These are phyloP conservation scores for Candida qinlingensis DNA, from an alignment of 805 yeast genomes.

Conservation along the genomic window DNA sequence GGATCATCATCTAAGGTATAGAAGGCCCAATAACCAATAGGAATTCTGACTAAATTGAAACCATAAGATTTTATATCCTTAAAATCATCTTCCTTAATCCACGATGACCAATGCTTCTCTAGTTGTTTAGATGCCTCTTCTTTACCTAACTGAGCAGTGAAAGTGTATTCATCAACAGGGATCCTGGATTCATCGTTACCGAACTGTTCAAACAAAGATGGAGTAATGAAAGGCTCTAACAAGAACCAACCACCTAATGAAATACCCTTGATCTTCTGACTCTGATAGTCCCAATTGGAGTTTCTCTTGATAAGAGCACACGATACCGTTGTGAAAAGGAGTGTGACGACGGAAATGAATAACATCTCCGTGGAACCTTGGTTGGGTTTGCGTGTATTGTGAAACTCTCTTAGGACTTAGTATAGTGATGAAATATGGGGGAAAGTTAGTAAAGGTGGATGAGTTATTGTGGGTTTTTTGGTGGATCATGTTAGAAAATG, in stretches of 20 bases:
- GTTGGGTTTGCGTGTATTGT: too few species aligned
- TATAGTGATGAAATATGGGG: too few species aligned
- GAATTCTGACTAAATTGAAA: slow-evolving; percentile 67
- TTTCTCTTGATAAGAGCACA: not conserved
- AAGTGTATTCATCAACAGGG: slow-evolving; percentile 60
- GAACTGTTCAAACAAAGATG: slow-evolving; percentile 45
- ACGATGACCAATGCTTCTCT: slow-evolving; percentile 49
- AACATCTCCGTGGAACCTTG: not conserved
- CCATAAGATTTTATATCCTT: slow-evolving; percentile 45
- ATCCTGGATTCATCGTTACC: slow-evolving; percentile 31
- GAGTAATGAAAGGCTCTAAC: slow-evolving; percentile 66
- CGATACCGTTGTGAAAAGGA: not conserved
- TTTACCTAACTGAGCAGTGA: slow-evolving; percentile 43
- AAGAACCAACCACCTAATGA: slow-evolving; percentile 71
- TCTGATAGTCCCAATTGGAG: slow-evolving; percentile 19
- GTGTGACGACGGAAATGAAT: not conserved
- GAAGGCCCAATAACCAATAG: slow-evolving; percentile 79
- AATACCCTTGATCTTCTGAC: slow-evolving; percentile 34
- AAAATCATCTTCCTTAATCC: slow-evolving; percentile 57
- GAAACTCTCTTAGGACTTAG: too few species aligned
- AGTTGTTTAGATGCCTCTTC: slow-evolving; percentile 39
- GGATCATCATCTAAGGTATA: slow-evolving; percentile 43
- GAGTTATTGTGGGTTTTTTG: too few species aligned
- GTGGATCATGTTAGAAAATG: too few species aligned
- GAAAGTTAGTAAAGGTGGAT: too few species aligned